Evolutionary conservation across 2,329 filamentous ascomycete species (phyloP).

Genomic region (Claviceps sp.): DNA sequence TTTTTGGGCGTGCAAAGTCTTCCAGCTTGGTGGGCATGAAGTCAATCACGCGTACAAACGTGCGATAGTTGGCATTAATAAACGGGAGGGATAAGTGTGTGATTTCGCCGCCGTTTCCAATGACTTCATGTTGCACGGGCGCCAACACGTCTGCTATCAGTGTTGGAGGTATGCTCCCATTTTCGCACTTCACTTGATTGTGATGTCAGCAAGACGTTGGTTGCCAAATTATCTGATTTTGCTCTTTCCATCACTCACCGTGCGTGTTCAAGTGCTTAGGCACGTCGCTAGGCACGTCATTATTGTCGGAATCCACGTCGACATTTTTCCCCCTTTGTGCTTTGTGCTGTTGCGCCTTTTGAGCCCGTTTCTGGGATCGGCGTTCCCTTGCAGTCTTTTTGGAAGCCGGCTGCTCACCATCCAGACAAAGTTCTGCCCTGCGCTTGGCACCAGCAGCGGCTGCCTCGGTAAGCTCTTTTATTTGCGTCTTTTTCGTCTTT

Average conservation of each 20-base stretch:
- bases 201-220: neutral
- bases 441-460: slow-evolving; percentile 25
- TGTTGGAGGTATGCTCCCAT: slow-evolving; percentile 21
- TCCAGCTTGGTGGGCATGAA: slow-evolving; percentile 58
- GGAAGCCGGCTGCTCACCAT: slow-evolving; percentile 9
- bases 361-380: slow-evolving; percentile 8
- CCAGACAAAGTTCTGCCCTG: slow-evolving; percentile 15
- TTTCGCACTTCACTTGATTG: slow-evolving; percentile 32
- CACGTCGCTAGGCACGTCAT: slow-evolving; percentile 8
- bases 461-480: slow-evolving; percentile 24
- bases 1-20: slow-evolving; percentile 50
- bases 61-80: slow-evolving; percentile 56
- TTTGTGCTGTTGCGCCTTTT: slow-evolving; percentile 1
- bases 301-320: slow-evolving; percentile 14
- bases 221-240: neutral
- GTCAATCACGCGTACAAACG: slow-evolving; percentile 65
- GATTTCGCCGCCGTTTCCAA: slow-evolving; percentile 23
- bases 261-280: slow-evolving; percentile 17
- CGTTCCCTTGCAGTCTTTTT: too few relatives aligned
- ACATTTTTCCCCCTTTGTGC: slow-evolving; percentile 6
- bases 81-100: slow-evolving; percentile 49
- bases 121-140: slow-evolving; percentile 26
- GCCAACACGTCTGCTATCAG: slow-evolving; percentile 27
- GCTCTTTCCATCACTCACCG: slow-evolving; percentile 12
- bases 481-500: slow-evolving; percentile 27